Evolutionary conservation across 1,139 yeast species (phyloP).

Genomic region (Geotrichum klebahnii): DNA sequence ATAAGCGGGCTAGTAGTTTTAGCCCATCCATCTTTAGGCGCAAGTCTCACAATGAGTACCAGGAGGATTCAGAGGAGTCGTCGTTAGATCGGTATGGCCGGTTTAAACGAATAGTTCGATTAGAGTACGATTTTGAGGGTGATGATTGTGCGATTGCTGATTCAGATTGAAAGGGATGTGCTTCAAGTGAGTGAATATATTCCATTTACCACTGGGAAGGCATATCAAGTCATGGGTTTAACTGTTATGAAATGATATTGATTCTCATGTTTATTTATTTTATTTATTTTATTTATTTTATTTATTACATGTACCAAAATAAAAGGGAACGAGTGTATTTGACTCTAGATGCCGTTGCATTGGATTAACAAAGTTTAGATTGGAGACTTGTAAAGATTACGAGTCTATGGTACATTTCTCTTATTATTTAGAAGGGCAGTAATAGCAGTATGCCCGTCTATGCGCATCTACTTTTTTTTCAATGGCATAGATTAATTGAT

Average conservation of each 20-base stretch:
- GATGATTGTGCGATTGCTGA: slow-evolving; percentile 21
- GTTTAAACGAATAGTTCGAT: slow-evolving; percentile 11
- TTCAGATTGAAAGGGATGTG: slow-evolving; percentile 11
- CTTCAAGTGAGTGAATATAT: neutral
- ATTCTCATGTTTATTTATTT: no score
- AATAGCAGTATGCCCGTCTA: no score
- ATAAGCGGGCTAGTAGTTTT: slow-evolving; percentile 6
- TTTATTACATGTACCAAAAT: neutral
- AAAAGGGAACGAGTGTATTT: neutral
- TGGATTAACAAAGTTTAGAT: no score
- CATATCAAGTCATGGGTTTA: neutral
- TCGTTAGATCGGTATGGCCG: slow-evolving; percentile 20
- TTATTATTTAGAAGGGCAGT: no score
- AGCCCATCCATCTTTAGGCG: slow-evolving; percentile 5
- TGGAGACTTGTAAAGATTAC: no score
- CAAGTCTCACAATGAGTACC: neutral
- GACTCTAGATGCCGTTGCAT: no score
- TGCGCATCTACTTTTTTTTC: no score
- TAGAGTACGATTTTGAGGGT: slow-evolving; percentile 15
- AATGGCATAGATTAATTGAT: no score
- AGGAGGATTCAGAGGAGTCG: slow-evolving; percentile 10
- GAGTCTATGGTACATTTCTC: no score
- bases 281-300: no score
- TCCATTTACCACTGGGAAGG: neutral
- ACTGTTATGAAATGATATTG: neutral